Evolutionary conservation across 352 stramenopile species (phyloP), one percentile per base, ranked within the genome.

Genomic region (Globisporangium megalacanthum): DNA sequence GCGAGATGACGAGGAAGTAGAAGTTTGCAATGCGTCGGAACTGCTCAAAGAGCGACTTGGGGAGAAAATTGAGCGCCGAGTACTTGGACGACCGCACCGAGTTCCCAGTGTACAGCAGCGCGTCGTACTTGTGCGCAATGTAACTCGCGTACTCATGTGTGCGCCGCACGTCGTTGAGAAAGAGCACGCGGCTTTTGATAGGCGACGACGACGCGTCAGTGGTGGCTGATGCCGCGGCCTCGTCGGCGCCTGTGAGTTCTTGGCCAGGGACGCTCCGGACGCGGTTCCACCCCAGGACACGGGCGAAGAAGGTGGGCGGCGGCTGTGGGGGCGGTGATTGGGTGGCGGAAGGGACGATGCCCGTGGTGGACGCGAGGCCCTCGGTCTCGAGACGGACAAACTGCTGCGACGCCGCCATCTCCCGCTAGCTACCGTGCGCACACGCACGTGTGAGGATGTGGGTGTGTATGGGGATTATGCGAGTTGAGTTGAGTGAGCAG

Each of bases 1-100:
- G 62, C 8, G 93, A 97, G 48, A 99, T 97, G 64, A 97, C 77
- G 22, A 98, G 72, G 59, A 99, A 99, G 73, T 98, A 98, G 58
- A 98, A 88, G 62, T 99, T 99, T 8, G 92, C 95, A 60, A 98
- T 86, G 37, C 92, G 83, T 35, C 94, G 87, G 72, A 99, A 98
- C 74, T 99, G 96, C 63, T 98, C 92, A 36, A 95, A 88, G 49
- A 98, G 84, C 46, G 92, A 95, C 79, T 98, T 88, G 46, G 96
- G 95, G 35, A 99, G 60, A 63, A 99, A 99, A 37, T 89, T 98
- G 31, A 97, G 53, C 3, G 95, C 11, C 13, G 94, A 97, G 73
- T 99, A 99, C 75, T 97, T 98, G 73, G 85, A 93, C 31, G 92
- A 97, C 22, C 74, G 64, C 31, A 97, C 83, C 6, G 59, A 58